Base-by-base conservation (phyloP, 768 basidiomycete species). In the Amanita pallidorosea region DNA sequence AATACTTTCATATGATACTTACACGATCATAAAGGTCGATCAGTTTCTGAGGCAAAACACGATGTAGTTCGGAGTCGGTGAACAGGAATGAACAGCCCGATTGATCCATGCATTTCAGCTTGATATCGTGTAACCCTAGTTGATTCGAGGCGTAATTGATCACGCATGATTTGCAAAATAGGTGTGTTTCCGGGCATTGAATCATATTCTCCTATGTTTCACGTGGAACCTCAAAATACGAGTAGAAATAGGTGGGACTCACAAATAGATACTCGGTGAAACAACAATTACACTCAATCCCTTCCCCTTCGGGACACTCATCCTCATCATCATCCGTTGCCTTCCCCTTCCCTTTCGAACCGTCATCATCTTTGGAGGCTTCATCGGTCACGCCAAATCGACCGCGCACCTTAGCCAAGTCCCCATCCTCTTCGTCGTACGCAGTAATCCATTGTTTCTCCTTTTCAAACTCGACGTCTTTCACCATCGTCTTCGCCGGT, bases 201-300 rank as follows among this genome's bases (percentile, higher is more conserved):
- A 88, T 73, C 83, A 93, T 86, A 57, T 85, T 80, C 36, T 79
- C 77, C 89, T 94, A 53, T 13, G 23, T 27, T n/a, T 42, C 44
- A n/a, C 55, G 36, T 34, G 7, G 15, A 23, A 23, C 31, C 18
- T 38, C 23, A 8, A 23, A 8, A 13, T 27, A 12, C 38, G 18
- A 46, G 33, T n/a, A 51, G 15, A 31, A 53, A 46, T 25, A 31
- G 34, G 33, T 22, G 45, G 7, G 40, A 69, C 87, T 51, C 62
- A 89, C 88, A 65, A 87, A 84, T 4, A 81, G 63, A 54, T 82
- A 88, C 9, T 67, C 71, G 4, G 76, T 67, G 60, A 92, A 95
- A 65, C 92, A 96, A 58, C 91, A 94, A 11, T 85, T 86, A 58
- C 92, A 94, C 58, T 93, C 89, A 33, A 93, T 80, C 2, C 83